Conservation (phyloP, 2,329 filamentous ascomycete species). For the Aspergillus jensenii region DNA sequence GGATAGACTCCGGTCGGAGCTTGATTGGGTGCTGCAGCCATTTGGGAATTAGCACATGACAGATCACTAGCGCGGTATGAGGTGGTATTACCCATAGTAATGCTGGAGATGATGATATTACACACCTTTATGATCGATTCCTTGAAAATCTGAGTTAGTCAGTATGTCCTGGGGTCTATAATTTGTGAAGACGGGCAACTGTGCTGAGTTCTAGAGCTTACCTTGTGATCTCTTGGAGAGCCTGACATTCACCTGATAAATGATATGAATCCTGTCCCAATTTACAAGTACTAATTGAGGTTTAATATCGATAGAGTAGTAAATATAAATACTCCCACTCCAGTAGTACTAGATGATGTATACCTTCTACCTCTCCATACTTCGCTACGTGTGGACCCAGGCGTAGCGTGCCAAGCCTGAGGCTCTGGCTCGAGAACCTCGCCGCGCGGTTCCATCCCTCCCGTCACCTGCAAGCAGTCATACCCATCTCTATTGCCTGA, state of each 20-base stretch:
- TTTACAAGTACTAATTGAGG: no score
- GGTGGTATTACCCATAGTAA: neutral
- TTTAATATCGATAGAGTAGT: no score
- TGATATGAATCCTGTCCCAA: no score
- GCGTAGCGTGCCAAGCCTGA: neutral
- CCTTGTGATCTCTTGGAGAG: no score
- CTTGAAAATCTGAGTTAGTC: neutral
- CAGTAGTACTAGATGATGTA: no score
- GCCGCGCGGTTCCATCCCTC: neutral
- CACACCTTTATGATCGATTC: neutral
- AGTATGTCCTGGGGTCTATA: neutral
- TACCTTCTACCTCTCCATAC: no score
- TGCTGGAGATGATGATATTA: neutral
- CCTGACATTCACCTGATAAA: no score
- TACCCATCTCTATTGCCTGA: neutral
- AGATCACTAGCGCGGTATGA: neutral
- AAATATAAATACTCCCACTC: no score
- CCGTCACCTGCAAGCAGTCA: neutral
- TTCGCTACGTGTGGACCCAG: neutral
- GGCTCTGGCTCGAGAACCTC: neutral
- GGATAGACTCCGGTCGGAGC: neutral
- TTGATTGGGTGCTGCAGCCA: neutral
- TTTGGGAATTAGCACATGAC: neutral
- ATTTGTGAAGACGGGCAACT: neutral
- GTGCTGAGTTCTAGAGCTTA: neutral